Conservation (phyloP, 2,329 filamentous ascomycete species). For the Incumbomyces delicatus region DNA sequence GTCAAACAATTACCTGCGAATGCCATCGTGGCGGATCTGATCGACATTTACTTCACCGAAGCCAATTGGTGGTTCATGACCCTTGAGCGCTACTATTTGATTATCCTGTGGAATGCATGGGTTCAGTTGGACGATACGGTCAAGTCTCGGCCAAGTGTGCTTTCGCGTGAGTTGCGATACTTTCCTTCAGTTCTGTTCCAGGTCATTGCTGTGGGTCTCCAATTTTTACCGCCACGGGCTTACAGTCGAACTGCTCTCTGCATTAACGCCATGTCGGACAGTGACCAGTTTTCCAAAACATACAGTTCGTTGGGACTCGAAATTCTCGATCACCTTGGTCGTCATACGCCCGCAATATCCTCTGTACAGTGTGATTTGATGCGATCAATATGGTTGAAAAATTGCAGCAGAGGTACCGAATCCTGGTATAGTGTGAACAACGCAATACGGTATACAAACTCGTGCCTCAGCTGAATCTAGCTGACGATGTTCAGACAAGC, state of each 20-base stretch:
- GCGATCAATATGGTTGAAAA: not conserved
- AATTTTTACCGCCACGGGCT: not conserved
- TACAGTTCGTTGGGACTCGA: not conserved
- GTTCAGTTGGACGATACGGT: not conserved
- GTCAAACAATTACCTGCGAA: too few relatives aligned
- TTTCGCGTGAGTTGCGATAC: not conserved
- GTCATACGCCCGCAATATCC: not conserved
- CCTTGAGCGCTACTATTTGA: not conserved
- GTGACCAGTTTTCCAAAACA: not conserved
- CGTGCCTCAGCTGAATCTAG: not conserved
- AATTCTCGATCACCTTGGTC: not conserved
- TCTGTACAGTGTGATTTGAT: not conserved
- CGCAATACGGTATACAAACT: not conserved
- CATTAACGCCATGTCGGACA: not conserved
- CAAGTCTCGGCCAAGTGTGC: not conserved
- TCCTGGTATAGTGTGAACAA: not conserved
- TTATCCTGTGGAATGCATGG: not conserved
- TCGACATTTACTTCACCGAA: not conserved
- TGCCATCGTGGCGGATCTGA: too few relatives aligned
- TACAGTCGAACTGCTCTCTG: not conserved
- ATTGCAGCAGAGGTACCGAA: not conserved
- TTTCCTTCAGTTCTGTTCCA: not conserved
- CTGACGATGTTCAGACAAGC: not conserved
- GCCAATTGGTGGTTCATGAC: not conserved
- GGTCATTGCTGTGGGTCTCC: not conserved